Percentiles rank a stretch among this genome's conserved stretches.
Evolutionary conservation across 805 yeast genomes (phyloP).

Genomic region (Yarrowia yakushimensis): DNA sequence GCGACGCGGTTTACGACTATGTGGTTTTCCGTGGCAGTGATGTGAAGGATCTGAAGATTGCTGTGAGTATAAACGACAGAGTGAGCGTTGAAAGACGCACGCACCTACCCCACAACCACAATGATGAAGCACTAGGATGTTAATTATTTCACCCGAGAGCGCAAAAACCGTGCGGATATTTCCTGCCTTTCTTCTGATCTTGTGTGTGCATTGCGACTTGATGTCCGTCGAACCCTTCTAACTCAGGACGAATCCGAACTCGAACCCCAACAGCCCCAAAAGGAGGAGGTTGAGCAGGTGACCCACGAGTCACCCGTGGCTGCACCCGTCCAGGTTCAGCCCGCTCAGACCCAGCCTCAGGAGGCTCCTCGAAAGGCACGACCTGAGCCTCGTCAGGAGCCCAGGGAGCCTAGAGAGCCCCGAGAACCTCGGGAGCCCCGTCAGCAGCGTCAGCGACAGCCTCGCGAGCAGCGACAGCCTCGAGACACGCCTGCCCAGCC

Average conservation of each 20-base stretch:
- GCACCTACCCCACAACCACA: not conserved
- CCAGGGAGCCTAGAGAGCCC: not conserved
- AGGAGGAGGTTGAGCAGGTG: slow-evolving; percentile 12
- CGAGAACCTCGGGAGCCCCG: not conserved
- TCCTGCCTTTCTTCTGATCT: slow-evolving; percentile 48
- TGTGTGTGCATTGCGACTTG: not conserved
- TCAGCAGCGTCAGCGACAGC: not conserved
- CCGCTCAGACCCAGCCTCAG: not conserved
- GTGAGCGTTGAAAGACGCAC: too few species aligned
- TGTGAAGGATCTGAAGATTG: slow-evolving; percentile 81
- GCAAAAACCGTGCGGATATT: slow-evolving; percentile 39
- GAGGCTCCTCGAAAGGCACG: slow-evolving; percentile 8
- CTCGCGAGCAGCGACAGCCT: not conserved
- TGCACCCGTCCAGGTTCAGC: not conserved
- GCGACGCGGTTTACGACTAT: slow-evolving; percentile 62
- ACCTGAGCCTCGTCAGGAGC: slow-evolving; percentile 8
- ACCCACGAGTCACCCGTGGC: slow-evolving; percentile 18
- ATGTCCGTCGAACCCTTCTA: not conserved
- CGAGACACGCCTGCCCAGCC: not conserved
- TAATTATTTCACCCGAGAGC: slow-evolving; percentile 32
- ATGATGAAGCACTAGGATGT: slow-evolving; percentile 40
- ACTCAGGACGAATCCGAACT: slow-evolving; percentile 19
- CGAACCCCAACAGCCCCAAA: not conserved
- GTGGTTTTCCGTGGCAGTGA: slow-evolving; percentile 89
- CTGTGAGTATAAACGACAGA: slow-evolving; percentile 53